Percentiles rank a stretch among this genome's conserved stretches.
Conservation (phyloP, 1,284 basidiomycete species). For the Phellinidium pouzarii region DNA sequence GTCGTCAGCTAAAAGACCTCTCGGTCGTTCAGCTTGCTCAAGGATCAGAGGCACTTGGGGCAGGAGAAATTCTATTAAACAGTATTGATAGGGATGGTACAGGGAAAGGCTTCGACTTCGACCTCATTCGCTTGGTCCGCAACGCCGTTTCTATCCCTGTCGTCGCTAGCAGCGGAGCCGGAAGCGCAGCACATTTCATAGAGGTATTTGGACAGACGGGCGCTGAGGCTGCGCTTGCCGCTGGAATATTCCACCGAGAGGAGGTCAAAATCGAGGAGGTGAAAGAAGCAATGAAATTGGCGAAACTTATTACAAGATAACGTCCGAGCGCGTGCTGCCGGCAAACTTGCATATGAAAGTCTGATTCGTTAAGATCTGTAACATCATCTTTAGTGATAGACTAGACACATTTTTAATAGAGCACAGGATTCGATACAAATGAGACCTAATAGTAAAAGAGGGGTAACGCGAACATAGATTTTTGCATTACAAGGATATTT, state of each 20-base stretch:
- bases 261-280: constrained; percentile 76
- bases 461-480: neutral
- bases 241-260: constrained; percentile 94
- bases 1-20: constrained; percentile 81
- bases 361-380: too few species aligned
- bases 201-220: constrained; percentile 76
- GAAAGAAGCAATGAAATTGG: constrained; percentile 49
- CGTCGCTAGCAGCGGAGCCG: constrained; percentile 92
- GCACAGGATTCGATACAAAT: too few species aligned
- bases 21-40: constrained; percentile 89
- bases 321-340: neutral
- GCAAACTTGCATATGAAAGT: neutral
- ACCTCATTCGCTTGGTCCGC: constrained; percentile 76
- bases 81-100: constrained; percentile 96
- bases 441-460: neutral
- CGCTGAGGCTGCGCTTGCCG: constrained; percentile 92
- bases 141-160: constrained; percentile 82
- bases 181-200: constrained; percentile 75
- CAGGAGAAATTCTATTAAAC: constrained; percentile 94
- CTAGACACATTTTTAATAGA: neutral
- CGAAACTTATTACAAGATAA: constrained; percentile 47
- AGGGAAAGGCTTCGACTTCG: constrained; percentile 88
- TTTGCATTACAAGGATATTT: constrained; percentile 10
- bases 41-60: constrained; percentile 86
- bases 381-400: neutral